Base-by-base conservation (phyloP, 2,329 filamentous ascomycete species). In the Ophiostoma australiae region DNA sequence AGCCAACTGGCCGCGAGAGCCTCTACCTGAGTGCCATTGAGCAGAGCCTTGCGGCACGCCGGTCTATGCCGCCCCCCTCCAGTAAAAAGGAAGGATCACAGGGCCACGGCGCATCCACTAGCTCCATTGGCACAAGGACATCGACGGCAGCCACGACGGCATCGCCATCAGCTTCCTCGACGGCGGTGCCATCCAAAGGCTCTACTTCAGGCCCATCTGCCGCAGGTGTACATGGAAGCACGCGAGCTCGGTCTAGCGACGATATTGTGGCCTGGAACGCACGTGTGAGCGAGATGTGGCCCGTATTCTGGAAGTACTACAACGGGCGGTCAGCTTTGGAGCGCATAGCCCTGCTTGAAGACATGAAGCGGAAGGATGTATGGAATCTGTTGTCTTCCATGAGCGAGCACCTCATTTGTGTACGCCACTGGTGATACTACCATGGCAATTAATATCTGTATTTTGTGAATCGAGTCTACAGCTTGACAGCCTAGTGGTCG, bases 311-410 rank as follows among this genome's bases (percentile, higher is more conserved):
- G 76, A 92, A 91, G 79, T 95, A 97, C 79, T 92, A 98, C 76
- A 94, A 98, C 78, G 95, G 95, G 0, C 86, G 85, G 71, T 89
- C 91, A 77, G 90, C 94, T 2, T 83, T 98, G 72, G 95, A 99
- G 81, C 89, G 94, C 75, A 91, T 99, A 74, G 88, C 91, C 1
- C 82, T 95, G n/a, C 86, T 90, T 71, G 93, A 97, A 80, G 91
- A 91, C 6, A 86, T 96, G 81, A 97, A 95, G 82, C 85, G 93
- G 71, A 96, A 94, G 80, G 90, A 91, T 75, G 85, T 93, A 17
- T 93, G 91, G 83, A 85, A 86, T 67, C 82, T 89, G 70, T 79
- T 91, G 70, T 85, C 84, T 58, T 81, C 82, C n/a, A 89, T 90
- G 84, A 86, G 87, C 74, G 90, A 92, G 77, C 86, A 90, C 79